Evolutionary conservation across 1,284 basidiomycete genomes (phyloP).

Genomic region (Hemileccinum hortonii): DNA sequence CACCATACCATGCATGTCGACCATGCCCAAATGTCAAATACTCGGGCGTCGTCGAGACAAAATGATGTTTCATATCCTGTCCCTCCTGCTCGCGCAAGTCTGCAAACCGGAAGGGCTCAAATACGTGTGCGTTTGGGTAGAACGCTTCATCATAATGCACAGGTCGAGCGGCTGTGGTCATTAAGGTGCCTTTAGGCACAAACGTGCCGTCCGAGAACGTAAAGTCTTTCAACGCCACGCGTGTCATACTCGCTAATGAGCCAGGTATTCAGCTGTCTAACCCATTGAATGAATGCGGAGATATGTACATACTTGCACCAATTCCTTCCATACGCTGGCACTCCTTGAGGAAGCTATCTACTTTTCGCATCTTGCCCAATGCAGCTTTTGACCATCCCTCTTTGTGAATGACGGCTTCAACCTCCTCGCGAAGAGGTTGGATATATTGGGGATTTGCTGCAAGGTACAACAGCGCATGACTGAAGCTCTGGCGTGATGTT

Average conservation of each 20-base stretch:
- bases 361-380: constrained; percentile 40
- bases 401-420: constrained; percentile 33
- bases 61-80: constrained; percentile 16
- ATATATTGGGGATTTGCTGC: constrained; percentile 39
- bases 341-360: constrained; percentile 51
- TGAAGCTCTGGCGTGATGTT: constrained; percentile 23
- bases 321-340: constrained; percentile 36
- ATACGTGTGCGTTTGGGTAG: constrained; percentile 27
- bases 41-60: constrained; percentile 11
- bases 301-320: constrained; percentile 27
- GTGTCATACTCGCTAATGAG: constrained; percentile 30
- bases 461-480: constrained; percentile 37
- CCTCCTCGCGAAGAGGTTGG: constrained; percentile 42
- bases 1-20: constrained; percentile 12
- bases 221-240: constrained; percentile 38
- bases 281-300: too few species aligned
- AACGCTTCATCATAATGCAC: constrained; percentile 28
- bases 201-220: constrained; percentile 43
- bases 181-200: constrained; percentile 37
- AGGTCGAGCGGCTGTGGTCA: constrained; percentile 24
- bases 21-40: constrained; percentile 17
- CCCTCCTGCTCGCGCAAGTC: constrained; percentile 13
- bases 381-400: constrained; percentile 46
- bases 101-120: constrained; percentile 37
- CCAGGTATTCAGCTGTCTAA: neutral